Base-by-base conservation (phyloP, 192 early-diverging fungal species). In the Tieghemiomyces parasiticus region DNA sequence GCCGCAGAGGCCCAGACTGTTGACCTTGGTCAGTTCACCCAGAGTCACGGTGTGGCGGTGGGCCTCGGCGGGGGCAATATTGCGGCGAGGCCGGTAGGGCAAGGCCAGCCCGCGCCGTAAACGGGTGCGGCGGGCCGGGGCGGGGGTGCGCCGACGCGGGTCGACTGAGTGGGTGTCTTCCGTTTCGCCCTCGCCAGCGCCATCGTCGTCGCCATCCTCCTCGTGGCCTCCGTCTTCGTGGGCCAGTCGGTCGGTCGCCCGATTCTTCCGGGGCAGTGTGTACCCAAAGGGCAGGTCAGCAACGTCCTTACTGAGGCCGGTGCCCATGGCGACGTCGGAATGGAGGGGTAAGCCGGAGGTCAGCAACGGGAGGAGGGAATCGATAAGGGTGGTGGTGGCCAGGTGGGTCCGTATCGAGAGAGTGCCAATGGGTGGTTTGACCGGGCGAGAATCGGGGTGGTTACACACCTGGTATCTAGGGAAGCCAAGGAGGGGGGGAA, bases 1-100 rank as follows among this genome's bases (percentile, higher is more conserved):
- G 22, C 68, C 70, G 61, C 79, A 88, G 32, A 87, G 65, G 31
- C 80, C 80, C 58, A 88, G 77, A 62, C 62, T 65, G 28, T 34
- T 28, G 0, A 55, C n/a, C 25, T 61, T 51, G 19, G 35, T 24
- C 46, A n/a, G 65, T 31, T 19, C 25, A 33, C 46, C 44, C 55
- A 38, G 52, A 42, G 28, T 49, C 46, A 30, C 26, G 32, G 12
- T 61, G 42, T n/a, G 6, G 47, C 45, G 49, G 49, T 52, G 14
- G 45, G 45, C 29, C 53, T 50, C n/a, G 48, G 58, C 34, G 62
- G 42, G 14, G 42, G 16, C 24, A 19, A 20, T 45, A 24, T 62
- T 67, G 48, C 62, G 58, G 46, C 65, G 34, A n/a, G 65, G 61
- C 3, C 67, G 48, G 12, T 38, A 28, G n/a, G n/a, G n/a, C n/a